Conservation (phyloP, 179 eudicot genomes). For the Spinacia oleracea region DNA sequence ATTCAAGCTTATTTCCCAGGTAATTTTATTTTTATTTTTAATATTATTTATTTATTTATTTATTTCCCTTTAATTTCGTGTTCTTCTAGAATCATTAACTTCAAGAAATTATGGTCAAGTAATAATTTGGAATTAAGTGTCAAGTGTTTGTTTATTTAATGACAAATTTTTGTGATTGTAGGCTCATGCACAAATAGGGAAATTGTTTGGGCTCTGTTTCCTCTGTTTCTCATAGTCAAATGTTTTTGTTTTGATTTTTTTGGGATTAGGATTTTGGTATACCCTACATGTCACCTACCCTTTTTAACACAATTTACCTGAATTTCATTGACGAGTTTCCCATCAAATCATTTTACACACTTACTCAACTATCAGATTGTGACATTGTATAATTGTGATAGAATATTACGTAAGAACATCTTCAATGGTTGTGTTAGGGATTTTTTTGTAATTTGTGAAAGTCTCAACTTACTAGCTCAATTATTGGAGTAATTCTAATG, state of each 20-base stretch:
- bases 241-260: neutral
- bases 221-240: constrained; percentile 18
- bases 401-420: no score
- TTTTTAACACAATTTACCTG: neutral
- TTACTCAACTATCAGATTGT: no score
- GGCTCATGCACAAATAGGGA: constrained; percentile 19
- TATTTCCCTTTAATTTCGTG: neutral
- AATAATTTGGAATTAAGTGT: constrained; percentile 14
- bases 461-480: no score
- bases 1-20: constrained; percentile 89
- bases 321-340: no score
- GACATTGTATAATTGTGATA: no score
- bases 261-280: constrained; percentile 12
- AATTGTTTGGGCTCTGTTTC: constrained; percentile 8
- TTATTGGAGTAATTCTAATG: no score
- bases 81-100: neutral
- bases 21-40: neutral
- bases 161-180: neutral
- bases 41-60: no score
- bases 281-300: constrained; percentile 20
- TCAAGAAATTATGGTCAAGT: neutral
- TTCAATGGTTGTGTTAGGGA: no score
- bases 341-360: no score
- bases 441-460: no score
- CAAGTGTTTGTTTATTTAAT: neutral